Percentiles rank a stretch among this genome's conserved stretches.
These are phyloP conservation scores for Populus ilicifolia DNA, from an alignment of 345 rosid species.

Conservation along the genomic window DNA sequence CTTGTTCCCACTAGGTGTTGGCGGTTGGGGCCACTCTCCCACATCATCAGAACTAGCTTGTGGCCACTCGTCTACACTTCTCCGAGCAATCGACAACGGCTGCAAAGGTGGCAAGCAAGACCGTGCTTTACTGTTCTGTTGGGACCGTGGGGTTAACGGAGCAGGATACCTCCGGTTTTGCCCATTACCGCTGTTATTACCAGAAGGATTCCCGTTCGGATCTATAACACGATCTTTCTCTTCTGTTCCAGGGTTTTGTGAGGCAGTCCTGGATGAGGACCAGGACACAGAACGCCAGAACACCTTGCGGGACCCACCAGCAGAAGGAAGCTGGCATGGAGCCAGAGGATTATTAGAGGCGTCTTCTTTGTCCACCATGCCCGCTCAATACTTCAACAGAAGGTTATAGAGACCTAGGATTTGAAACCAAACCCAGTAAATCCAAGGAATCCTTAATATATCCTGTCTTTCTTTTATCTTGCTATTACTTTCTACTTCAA, in stretches of 20 bases:
- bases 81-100: slow-evolving; percentile 81
- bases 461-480: slow-evolving; percentile 2
- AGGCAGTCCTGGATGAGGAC: slow-evolving; percentile 84
- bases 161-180: slow-evolving; percentile 55
- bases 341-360: slow-evolving; percentile 46
- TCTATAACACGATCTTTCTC: slow-evolving; percentile 40
- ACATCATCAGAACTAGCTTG: slow-evolving; percentile 90
- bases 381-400: slow-evolving; percentile 25
- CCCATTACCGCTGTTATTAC: slow-evolving; percentile 31
- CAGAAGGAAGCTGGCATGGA: slow-evolving; percentile 43
- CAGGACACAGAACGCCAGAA: slow-evolving; percentile 97
- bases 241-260: slow-evolving; percentile 50
- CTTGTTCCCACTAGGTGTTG: slow-evolving; percentile 77
- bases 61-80: slow-evolving; percentile 99
- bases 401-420: background rate
- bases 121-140: slow-evolving; percentile 77
- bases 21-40: slow-evolving; percentile 96
- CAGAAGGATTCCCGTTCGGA: slow-evolving; percentile 33
- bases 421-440: slow-evolving; percentile 22
- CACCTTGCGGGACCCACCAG: slow-evolving; percentile 55
- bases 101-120: slow-evolving; percentile 94
- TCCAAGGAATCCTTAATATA: slow-evolving; percentile 4
- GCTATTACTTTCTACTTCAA: slow-evolving; percentile 13
- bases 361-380: slow-evolving; percentile 94
- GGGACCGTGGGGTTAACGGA: slow-evolving; percentile 88